Conservation (phyloP, 208 protist genomes). For the Wallacemonas sp. region DNA sequence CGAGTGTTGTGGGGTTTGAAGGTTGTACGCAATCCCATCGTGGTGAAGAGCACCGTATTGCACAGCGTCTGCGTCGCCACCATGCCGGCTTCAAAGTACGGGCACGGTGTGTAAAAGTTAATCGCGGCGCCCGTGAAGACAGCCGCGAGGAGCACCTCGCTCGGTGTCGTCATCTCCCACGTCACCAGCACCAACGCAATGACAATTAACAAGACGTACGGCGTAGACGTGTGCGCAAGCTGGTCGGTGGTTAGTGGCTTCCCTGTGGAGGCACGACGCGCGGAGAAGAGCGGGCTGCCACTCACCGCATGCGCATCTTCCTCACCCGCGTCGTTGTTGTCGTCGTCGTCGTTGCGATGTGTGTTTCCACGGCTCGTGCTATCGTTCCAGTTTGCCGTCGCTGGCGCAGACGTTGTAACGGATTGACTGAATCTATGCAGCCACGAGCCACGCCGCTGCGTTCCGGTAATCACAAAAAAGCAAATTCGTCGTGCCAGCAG, state of each 20-base stretch:
- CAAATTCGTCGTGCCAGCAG: constrained; percentile 11
- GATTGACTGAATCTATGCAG: too few species aligned
- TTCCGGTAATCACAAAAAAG: neutral
- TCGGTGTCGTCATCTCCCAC: constrained; percentile 12
- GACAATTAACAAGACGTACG: constrained; percentile 9
- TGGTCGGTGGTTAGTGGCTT: neutral
- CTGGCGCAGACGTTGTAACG: too few species aligned
- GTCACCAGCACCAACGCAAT: neutral
- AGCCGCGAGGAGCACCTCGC: constrained; percentile 25
- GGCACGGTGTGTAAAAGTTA: constrained; percentile 20
- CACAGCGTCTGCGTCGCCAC: constrained; percentile 2
- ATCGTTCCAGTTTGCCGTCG: too few species aligned
- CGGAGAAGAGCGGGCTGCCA: constrained; percentile 1
- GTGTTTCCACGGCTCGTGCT: too few species aligned
- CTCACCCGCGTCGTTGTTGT: neutral
- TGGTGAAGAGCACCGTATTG: constrained; percentile 31
- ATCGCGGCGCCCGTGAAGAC: constrained; percentile 20
- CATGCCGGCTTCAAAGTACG: constrained; percentile 12
- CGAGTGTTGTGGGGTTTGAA: neutral
- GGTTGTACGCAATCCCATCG: constrained; percentile 17
- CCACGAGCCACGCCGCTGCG: neutral
- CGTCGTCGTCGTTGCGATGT: neutral
- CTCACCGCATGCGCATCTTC: neutral
- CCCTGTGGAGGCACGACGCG: neutral
- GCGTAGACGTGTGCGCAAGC: neutral